A percentile compares a stretch with the other conserved stretches of the same genome.
phyloP scores from a whole-genome alignment of 805 yeast genomes.

The Saccharomycopsis babjevae region DNA sequence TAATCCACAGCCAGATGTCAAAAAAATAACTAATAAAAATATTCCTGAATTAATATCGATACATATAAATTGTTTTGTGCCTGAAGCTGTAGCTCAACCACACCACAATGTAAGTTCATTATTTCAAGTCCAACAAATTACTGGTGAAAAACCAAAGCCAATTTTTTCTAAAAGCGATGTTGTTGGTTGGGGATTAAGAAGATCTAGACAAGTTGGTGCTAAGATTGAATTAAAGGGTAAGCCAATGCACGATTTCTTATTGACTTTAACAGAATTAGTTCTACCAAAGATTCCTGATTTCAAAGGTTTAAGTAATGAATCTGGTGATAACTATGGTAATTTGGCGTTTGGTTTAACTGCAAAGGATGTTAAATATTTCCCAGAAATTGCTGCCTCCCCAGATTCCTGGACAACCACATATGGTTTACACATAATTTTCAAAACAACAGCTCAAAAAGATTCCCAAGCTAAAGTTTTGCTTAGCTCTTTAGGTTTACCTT shows the following conservation, averaged over 20 bases:
- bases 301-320: constrained; percentile 54
- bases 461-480: constrained; percentile 78
- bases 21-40: constrained; percentile 55
- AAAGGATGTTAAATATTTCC: constrained; percentile 73
- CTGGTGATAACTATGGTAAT: constrained; percentile 83
- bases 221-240: constrained; percentile 67
- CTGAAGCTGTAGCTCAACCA: constrained; percentile 57
- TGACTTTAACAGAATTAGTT: constrained; percentile 84
- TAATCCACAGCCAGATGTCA: constrained; percentile 64
- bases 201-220: constrained; percentile 88
- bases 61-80: constrained; percentile 65
- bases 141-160: constrained; percentile 76
- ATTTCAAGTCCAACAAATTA: constrained; percentile 81
- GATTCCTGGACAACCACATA: constrained; percentile 82
- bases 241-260: constrained; percentile 74
- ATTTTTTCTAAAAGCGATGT: constrained; percentile 70
- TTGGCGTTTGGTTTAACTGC: constrained; percentile 75
- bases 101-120: constrained; percentile 68
- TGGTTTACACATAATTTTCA: constrained; percentile 77
- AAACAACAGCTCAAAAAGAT: constrained; percentile 85
- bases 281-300: constrained; percentile 88
- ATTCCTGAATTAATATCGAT: constrained; percentile 66
- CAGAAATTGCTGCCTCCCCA: constrained; percentile 84
- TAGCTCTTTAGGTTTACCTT: constrained; percentile 76
- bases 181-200: constrained; percentile 77